Percentiles rank a stretch among this genome's conserved stretches.
These are phyloP conservation scores for Rosa lucieae DNA, from an alignment of 306 rosid genomes.

Conservation along the genomic window DNA sequence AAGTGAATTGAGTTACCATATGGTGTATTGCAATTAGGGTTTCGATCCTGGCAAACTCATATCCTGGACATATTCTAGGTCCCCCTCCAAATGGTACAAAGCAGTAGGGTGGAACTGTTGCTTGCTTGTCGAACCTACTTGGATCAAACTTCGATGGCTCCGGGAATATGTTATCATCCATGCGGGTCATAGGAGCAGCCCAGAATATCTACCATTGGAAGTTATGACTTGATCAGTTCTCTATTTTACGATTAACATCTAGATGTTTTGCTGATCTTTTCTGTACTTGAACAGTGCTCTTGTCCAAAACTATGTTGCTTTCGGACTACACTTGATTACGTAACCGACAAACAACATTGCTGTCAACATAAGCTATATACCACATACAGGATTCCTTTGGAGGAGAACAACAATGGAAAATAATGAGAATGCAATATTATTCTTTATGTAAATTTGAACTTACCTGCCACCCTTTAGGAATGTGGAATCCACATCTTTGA, in stretches of 20 bases:
- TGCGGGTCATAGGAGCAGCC: constrained; percentile 63
- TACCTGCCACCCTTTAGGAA: constrained; percentile 94
- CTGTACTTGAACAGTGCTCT: not conserved
- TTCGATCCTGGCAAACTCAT: constrained; percentile 48
- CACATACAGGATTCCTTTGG: too few species aligned
- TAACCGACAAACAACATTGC: not conserved
- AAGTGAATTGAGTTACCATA: constrained; percentile 57
- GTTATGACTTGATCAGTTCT: not conserved
- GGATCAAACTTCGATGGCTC: constrained; percentile 73
- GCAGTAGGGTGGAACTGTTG: constrained; percentile 53
- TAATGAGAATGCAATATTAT: not conserved
- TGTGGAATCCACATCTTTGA: constrained; percentile 52
- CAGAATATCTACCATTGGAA: constrained; percentile 55
- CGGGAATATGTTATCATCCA: constrained; percentile 51
- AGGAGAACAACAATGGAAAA: not conserved
- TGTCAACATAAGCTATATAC: not conserved
- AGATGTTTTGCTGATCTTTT: not conserved
- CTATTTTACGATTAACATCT: too few species aligned
- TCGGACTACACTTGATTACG: not conserved
- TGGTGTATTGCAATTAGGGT: constrained; percentile 59
- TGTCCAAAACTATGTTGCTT: not conserved
- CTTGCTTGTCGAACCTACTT: constrained; percentile 56
- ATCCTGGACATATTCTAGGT: constrained; percentile 54
- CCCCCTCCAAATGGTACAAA: constrained; percentile 67
- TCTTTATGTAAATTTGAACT: constrained; percentile 13